A percentile compares a stretch with the other conserved stretches of the same genome.
phyloP scores from a whole-genome alignment of 768 basidiomycete genomes.

The Multifurca ochricompacta region DNA sequence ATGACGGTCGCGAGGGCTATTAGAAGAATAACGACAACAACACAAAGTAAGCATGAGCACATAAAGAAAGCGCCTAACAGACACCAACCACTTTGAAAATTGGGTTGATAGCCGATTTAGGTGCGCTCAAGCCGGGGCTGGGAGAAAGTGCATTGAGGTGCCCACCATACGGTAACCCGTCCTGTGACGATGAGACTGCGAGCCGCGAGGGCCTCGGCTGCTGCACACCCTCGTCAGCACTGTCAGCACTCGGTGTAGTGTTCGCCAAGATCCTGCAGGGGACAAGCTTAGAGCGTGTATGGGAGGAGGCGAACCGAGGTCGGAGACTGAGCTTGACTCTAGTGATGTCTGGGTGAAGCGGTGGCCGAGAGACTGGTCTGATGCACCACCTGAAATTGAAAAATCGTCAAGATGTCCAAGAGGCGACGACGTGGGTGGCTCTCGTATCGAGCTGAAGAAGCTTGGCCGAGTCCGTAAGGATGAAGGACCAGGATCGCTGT shows the following conservation, averaged over 20 bases:
- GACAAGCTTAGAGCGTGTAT: conserved; percentile 69
- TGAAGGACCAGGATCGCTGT: conserved; percentile 81
- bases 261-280: conserved; percentile 39
- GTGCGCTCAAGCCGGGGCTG: conserved; percentile 45
- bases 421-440: conserved; percentile 69
- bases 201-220: conserved; percentile 23
- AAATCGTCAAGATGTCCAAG: conserved; percentile 66
- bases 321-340: conserved; percentile 50
- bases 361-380: conserved; percentile 70
- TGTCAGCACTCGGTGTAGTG: conserved; percentile 21
- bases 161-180: conserved; percentile 31
- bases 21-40: too few species aligned
- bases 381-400: conserved; percentile 66
- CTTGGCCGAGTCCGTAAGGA: conserved; percentile 55
- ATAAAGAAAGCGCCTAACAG: not conserved
- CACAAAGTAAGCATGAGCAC: not conserved
- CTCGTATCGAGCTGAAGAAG: conserved; percentile 60
- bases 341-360: conserved; percentile 66
- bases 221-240: conserved; percentile 14
- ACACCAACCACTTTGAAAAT: conserved; percentile 85
- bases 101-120: conserved; percentile 71
- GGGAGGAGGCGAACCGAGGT: conserved; percentile 68
- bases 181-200: conserved; percentile 20
- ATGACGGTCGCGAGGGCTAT: conserved; percentile 49
- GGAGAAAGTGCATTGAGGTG: conserved; percentile 49